Conservation (phyloP, 495 filamentous ascomycete species). For the Penicillium desertorum region DNA sequence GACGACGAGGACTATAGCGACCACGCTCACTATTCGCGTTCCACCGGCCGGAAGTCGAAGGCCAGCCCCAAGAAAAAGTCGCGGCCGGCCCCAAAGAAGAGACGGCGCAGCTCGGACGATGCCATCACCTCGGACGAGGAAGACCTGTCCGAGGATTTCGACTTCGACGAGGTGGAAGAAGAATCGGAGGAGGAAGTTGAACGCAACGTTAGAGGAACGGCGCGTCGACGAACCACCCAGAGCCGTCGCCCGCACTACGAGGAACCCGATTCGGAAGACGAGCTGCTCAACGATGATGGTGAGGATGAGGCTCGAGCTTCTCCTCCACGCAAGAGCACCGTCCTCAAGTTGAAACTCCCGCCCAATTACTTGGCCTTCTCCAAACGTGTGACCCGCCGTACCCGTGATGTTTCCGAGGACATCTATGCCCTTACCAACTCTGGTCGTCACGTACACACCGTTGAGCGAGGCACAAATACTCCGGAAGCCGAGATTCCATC, state of each 20-base stretch:
- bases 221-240: slow-evolving; percentile 60
- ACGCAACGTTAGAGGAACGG: slow-evolving; percentile 66
- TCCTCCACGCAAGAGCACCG: slow-evolving; percentile 35
- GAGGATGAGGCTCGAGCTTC: slow-evolving; percentile 33
- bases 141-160: slow-evolving; percentile 43
- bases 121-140: slow-evolving; percentile 67
- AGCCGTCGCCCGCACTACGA: slow-evolving; percentile 46
- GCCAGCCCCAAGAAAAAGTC: slow-evolving; percentile 39
- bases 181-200: slow-evolving; percentile 66
- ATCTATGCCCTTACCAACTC: slow-evolving; percentile 71
- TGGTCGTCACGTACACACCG: slow-evolving; percentile 65
- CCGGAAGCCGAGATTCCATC: slow-evolving; percentile 55
- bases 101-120: slow-evolving; percentile 56
- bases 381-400: slow-evolving; percentile 58
- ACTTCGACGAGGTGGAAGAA: slow-evolving; percentile 56
- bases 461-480: slow-evolving; percentile 61
- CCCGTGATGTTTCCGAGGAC: slow-evolving; percentile 58
- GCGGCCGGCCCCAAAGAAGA: slow-evolving; percentile 50
- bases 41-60: slow-evolving; percentile 39
- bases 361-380: slow-evolving; percentile 25
- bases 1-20: slow-evolving; percentile 75
- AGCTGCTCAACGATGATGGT: slow-evolving; percentile 40
- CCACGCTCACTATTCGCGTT: slow-evolving; percentile 35
- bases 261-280: slow-evolving; percentile 25
- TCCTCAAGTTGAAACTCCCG: slow-evolving; percentile 48